Conservation (phyloP, 140 eudicot genomes). For the Senecio squalidus region DNA sequence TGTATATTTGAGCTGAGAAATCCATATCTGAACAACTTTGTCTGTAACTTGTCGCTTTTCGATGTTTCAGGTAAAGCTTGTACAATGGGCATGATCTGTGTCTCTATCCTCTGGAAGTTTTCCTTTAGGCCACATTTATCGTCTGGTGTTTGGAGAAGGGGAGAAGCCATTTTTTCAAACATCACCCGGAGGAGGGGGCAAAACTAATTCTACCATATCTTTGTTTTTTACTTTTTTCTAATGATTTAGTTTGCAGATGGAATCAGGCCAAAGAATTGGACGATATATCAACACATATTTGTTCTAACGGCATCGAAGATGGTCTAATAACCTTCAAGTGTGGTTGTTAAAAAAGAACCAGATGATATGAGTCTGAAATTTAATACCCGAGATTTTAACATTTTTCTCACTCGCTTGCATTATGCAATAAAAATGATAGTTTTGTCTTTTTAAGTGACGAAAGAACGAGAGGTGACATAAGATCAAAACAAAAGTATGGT, state of each 20-base stretch:
- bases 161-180: slow-evolving; percentile 29
- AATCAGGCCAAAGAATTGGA: neutral
- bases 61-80: slow-evolving; percentile 29
- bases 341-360: too few species aligned
- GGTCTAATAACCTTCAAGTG: too few species aligned
- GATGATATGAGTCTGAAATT: too few species aligned
- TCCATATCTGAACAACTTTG: slow-evolving; percentile 21
- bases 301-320: too few species aligned
- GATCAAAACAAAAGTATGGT: too few species aligned
- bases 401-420: too few species aligned
- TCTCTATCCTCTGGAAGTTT: slow-evolving; percentile 23
- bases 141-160: slow-evolving; percentile 16
- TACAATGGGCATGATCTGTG: slow-evolving; percentile 20
- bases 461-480: too few species aligned
- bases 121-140: slow-evolving; percentile 21
- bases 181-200: slow-evolving; percentile 22
- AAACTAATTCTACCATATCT: slow-evolving; percentile 20
- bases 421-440: too few species aligned
- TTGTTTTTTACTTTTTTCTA: neutral
- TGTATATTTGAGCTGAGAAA: slow-evolving; percentile 26
- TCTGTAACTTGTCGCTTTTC: slow-evolving; percentile 19
- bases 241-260: neutral
- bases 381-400: too few species aligned
- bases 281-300: too few species aligned
- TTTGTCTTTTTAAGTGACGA: too few species aligned